phyloP scores from a whole-genome alignment of 73 alveolate genomes.

The Tetrahymena elliotti region DNA sequence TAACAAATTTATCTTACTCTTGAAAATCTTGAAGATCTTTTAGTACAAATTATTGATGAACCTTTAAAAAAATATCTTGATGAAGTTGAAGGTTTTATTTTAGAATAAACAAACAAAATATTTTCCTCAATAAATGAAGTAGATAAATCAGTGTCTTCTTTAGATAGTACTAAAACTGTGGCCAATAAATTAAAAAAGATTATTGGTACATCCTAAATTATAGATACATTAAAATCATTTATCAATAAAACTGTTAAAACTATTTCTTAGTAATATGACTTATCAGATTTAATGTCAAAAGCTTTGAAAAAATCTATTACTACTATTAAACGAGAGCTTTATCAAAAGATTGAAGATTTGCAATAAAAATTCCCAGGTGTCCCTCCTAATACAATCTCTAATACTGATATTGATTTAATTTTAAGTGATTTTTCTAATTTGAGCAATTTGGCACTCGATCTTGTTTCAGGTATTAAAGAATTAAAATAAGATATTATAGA shows the following conservation, averaged over 20 bases:
- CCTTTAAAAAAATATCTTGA: neutral
- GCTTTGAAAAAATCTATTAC: neutral
- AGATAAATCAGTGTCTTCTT: neutral
- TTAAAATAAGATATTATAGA: neutral
- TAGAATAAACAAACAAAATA: neutral
- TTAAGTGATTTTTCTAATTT: neutral
- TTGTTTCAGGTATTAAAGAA: neutral
- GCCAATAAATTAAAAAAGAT: neutral
- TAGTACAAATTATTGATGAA: neutral
- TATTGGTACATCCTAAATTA: neutral
- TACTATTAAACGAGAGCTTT: neutral
- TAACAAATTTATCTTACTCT: neutral
- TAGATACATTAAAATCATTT: neutral
- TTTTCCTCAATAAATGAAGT: neutral
- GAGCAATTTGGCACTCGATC: neutral
- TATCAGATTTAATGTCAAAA: neutral
- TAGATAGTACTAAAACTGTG: neutral
- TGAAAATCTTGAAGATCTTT: neutral
- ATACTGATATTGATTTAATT: neutral
- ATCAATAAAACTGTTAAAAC: neutral
- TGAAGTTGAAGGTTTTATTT: neutral
- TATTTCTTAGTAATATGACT: neutral
- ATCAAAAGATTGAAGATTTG: neutral
- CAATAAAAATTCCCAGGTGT: neutral
- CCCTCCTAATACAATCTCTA: neutral